A percentile compares a stretch with the other conserved stretches of the same genome.
Conservation (phyloP, 164 flowering plant genomes). For the Taxillus chinensis region DNA sequence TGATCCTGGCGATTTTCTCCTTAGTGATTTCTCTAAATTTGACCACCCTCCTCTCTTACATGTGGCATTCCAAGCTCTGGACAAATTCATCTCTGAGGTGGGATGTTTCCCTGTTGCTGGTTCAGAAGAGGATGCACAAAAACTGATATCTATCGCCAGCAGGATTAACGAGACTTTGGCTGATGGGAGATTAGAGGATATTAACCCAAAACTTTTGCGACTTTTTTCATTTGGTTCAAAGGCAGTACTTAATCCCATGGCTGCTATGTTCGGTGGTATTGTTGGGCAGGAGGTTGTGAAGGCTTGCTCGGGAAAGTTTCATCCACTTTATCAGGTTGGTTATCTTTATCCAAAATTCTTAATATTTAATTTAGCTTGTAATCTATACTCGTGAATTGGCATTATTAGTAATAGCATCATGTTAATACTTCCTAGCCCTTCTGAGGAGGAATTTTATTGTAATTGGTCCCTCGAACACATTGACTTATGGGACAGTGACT, state of each 20-base stretch:
- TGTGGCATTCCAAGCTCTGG: slow-evolving; percentile 80
- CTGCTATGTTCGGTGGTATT: slow-evolving; percentile 94
- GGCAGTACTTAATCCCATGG: slow-evolving; percentile 90
- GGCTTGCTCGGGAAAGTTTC: slow-evolving; percentile 94
- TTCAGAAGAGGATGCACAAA: slow-evolving; percentile 72
- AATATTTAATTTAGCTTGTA: no score
- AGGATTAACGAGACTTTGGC: slow-evolving; percentile 41
- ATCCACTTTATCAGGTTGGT: slow-evolving; percentile 82
- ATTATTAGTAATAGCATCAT: no score
- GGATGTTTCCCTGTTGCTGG: slow-evolving; percentile 81
- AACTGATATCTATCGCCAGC: slow-evolving; percentile 35
- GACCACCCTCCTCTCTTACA: slow-evolving; percentile 77
- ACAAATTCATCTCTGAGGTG: slow-evolving; percentile 42
- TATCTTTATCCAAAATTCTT: no score
- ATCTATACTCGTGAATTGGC: no score
- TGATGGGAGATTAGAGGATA: slow-evolving; percentile 46
- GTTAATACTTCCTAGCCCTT: no score
- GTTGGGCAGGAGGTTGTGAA: slow-evolving; percentile 90
- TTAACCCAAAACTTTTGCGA: slow-evolving; percentile 48
- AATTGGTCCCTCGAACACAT: no score
- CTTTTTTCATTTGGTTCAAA: slow-evolving; percentile 77
- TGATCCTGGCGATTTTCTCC: slow-evolving; percentile 80
- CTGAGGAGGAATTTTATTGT: no score
- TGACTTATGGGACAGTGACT: no score
- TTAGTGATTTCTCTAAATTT: slow-evolving; percentile 78